A percentile compares a stretch with the other conserved stretches of the same genome.
Conservation (phyloP, 2,329 filamentous ascomycete species). For the Boeremia exigua region DNA sequence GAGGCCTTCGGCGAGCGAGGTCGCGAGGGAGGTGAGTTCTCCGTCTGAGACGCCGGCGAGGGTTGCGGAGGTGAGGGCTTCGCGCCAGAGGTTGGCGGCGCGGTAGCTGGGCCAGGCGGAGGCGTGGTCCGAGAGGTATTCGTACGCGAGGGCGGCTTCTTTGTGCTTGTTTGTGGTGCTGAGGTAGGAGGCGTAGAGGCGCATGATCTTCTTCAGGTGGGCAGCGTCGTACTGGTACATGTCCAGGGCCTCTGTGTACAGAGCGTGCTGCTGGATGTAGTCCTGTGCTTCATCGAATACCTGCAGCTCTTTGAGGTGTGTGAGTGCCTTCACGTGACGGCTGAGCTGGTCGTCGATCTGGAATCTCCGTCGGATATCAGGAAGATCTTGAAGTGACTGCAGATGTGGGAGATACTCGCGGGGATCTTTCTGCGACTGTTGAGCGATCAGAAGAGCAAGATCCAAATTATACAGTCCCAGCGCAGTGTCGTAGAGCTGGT, state of each 20-base stretch:
- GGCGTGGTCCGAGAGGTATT: conserved; percentile 77
- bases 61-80: conserved; percentile 81
- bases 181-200: conserved; percentile 80
- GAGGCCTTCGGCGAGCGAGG: conserved; percentile 76
- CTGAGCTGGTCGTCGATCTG: conserved; percentile 88
- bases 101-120: conserved; percentile 84
- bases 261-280: conserved; percentile 78
- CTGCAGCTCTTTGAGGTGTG: conserved; percentile 74
- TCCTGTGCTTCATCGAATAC: conserved; percentile 77
- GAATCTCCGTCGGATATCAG: conserved; percentile 74
- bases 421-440: conserved; percentile 95
- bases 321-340: conserved; percentile 76
- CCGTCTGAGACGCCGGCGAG: conserved; percentile 64
- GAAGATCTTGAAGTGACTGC: conserved; percentile 79
- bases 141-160: conserved; percentile 89
- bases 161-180: conserved; percentile 76
- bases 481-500: conserved; percentile 87
- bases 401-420: conserved; percentile 95
- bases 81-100: conserved; percentile 86
- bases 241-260: conserved; percentile 79
- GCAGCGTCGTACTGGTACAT: conserved; percentile 82
- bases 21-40: conserved; percentile 72
- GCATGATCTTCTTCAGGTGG: conserved; percentile 71
- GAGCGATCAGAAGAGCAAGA: conserved; percentile 85
- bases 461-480: conserved; percentile 92